These are phyloP conservation scores for Apiotrichum laibachii DNA, from an alignment of 1,284 basidiomycete species.

Conservation along the genomic window DNA sequence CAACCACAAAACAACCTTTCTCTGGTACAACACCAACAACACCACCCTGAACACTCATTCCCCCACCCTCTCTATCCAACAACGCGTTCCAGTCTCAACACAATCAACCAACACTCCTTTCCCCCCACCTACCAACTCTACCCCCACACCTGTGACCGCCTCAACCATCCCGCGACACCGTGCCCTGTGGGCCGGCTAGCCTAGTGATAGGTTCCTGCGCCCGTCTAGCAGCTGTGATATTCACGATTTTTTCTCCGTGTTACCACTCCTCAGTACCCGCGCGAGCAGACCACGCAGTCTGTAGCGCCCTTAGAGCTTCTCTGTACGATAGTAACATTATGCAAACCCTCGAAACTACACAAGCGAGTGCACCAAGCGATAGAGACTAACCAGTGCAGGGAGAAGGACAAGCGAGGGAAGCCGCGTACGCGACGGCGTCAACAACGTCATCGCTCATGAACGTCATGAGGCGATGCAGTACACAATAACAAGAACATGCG, in stretches of 20 bases:
- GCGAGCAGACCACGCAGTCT: neutral
- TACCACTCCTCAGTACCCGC: neutral
- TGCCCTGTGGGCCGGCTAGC: slow-evolving; percentile 25
- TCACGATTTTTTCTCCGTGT: neutral
- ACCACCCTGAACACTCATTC: slow-evolving; percentile 10
- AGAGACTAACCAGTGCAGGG: too few relatives aligned
- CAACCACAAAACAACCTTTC: neutral
- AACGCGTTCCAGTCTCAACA: neutral
- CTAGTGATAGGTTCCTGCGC: slow-evolving; percentile 54
- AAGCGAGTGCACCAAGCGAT: neutral
- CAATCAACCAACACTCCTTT: slow-evolving; percentile 10
- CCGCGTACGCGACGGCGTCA: too few relatives aligned
- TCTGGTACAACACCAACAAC: slow-evolving; percentile 3
- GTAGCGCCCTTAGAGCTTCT: neutral
- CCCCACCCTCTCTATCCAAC: slow-evolving; percentile 3
- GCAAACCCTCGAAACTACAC: neutral
- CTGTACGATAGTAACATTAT: neutral
- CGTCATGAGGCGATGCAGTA: too few relatives aligned
- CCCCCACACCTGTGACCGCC: slow-evolving; percentile 39
- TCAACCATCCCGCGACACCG: slow-evolving; percentile 52
- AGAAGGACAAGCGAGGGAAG: too few relatives aligned
- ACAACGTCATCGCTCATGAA: too few relatives aligned
- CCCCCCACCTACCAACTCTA: slow-evolving; percentile 3
- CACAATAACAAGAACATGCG: too few relatives aligned
- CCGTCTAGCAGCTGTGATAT: slow-evolving; percentile 21